phyloP scores from a whole-genome alignment of 352 stramenopile species.

The Saprolegnia parasitica region DNA sequence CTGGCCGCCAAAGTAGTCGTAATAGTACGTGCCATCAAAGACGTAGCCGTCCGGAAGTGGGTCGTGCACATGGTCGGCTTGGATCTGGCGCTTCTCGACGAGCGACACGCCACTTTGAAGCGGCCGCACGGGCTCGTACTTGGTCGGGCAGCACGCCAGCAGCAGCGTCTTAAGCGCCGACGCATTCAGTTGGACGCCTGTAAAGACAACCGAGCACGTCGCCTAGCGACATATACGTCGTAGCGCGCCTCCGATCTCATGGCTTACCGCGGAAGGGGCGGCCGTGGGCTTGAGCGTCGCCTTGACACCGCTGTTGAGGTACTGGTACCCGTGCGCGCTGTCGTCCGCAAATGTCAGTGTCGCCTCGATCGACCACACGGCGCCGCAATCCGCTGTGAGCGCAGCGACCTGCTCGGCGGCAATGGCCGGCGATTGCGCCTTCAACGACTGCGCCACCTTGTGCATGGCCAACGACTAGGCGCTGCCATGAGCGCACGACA shows the following conservation, averaged over 20 bases:
- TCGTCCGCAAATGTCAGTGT: slow-evolving; percentile 50
- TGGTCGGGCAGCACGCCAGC: slow-evolving; percentile 51
- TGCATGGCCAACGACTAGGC: slow-evolving; percentile 17
- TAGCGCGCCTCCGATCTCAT: no score
- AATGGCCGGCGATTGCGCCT: neutral
- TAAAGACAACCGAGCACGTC: slow-evolving; percentile 30
- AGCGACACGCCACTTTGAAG: slow-evolving; percentile 45
- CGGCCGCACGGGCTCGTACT: slow-evolving; percentile 38
- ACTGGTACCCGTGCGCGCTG: slow-evolving; percentile 41
- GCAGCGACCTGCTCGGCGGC: neutral
- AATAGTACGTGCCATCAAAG: slow-evolving; percentile 67
- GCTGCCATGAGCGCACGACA: neutral
- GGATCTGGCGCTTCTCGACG: slow-evolving; percentile 64
- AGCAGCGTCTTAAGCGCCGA: slow-evolving; percentile 50
- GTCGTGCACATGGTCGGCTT: slow-evolving; percentile 62
- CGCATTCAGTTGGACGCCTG: slow-evolving; percentile 39
- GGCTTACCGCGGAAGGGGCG: neutral
- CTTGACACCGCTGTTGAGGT: slow-evolving; percentile 51
- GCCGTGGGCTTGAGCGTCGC: slow-evolving; percentile 34
- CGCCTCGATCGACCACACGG: slow-evolving; percentile 58
- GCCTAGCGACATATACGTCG: neutral
- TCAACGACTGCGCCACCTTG: slow-evolving; percentile 9
- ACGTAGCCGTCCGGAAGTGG: slow-evolving; percentile 63
- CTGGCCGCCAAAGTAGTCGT: slow-evolving; percentile 61
- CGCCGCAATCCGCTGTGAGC: slow-evolving; percentile 27